Evolutionary conservation across 1,139 yeast genomes (phyloP).

Genomic region (Yamadazyma siamensis): DNA sequence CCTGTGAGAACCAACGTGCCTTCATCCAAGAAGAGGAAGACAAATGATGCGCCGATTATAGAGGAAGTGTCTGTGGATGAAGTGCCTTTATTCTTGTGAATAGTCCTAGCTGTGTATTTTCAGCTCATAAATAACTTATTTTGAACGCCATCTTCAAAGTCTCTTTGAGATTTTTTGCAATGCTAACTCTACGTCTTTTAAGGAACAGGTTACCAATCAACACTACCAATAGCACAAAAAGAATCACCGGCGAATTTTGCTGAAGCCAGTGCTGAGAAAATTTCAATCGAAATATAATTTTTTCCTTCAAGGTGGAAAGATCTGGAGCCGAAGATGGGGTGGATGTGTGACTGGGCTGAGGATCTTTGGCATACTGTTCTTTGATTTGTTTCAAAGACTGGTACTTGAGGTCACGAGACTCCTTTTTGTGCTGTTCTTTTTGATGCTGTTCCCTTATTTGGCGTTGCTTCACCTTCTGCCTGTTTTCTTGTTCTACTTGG

Average conservation of each 20-base stretch:
- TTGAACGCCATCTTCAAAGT: constrained; percentile 46
- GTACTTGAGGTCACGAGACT: constrained; percentile 30
- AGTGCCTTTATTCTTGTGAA: constrained; percentile 14
- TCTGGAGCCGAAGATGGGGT: constrained; percentile 6
- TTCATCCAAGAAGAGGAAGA: constrained; percentile 11
- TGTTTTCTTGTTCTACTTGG: constrained; percentile 16
- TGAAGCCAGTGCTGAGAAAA: constrained; percentile 19
- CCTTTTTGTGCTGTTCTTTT: constrained; percentile 21
- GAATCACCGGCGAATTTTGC: constrained; percentile 28
- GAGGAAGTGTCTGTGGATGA: constrained; percentile 5
- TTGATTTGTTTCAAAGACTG: constrained; percentile 30
- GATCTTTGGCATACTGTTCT: constrained; percentile 6
- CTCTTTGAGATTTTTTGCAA: constrained; percentile 32
- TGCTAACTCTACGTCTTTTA: constrained; percentile 22
- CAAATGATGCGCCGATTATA: constrained; percentile 1
- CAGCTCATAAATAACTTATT: constrained; percentile 36
- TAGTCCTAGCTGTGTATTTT: constrained; percentile 1
- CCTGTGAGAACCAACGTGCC: not conserved
- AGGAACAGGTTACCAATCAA: constrained; percentile 22
- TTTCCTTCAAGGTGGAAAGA: constrained; percentile 8
- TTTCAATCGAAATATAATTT: constrained; percentile 11
- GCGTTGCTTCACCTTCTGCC: constrained; percentile 18
- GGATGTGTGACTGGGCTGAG: not conserved
- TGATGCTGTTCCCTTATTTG: constrained; percentile 21
- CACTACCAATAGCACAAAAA: constrained; percentile 20